Conservation (phyloP, 2,329 filamentous ascomycete genomes). For the Fusarium longipes region DNA sequence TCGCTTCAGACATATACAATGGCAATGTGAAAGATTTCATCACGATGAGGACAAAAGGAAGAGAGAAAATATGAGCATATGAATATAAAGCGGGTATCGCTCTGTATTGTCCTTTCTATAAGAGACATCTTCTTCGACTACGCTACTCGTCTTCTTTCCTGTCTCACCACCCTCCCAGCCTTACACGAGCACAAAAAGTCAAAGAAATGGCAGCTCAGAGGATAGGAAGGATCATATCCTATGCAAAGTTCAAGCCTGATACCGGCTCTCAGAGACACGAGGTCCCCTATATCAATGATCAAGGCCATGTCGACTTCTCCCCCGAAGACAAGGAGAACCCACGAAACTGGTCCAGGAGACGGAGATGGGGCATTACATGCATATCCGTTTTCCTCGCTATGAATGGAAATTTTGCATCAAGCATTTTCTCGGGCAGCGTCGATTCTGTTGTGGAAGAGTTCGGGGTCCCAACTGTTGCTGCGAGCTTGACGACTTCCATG, state of each 20-base stretch:
- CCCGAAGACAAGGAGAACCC: conserved; percentile 63
- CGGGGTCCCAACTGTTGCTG: conserved; percentile 58
- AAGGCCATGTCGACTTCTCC: conserved; percentile 63
- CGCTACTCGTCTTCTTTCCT: background rate
- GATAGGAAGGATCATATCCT: conserved; percentile 2
- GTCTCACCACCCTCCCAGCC: too few species aligned
- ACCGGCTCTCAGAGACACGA: conserved; percentile 16
- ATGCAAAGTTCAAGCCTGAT: conserved; percentile 13
- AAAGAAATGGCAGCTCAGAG: background rate
- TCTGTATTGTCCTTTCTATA: background rate
- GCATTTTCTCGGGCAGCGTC: conserved; percentile 50
- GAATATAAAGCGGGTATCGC: conserved; percentile 6
- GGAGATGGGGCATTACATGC: conserved; percentile 57
- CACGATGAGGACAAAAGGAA: background rate
- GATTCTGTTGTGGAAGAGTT: conserved; percentile 52
- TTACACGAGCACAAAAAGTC: background rate
- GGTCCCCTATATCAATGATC: conserved; percentile 58
- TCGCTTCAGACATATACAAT: background rate
- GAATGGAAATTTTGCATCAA: conserved; percentile 65
- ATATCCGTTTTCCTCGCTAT: conserved; percentile 60
- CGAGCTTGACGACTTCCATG: conserved; percentile 63
- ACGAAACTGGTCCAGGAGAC: conserved; percentile 57
- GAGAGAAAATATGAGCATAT: background rate
- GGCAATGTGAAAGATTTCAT: conserved; percentile 8
- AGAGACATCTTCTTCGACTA: background rate